Percentiles rank a stretch among this genome's conserved stretches.
Evolutionary conservation across 2,329 filamentous ascomycete genomes (phyloP).

Genomic region (Claviceps cyperi): DNA sequence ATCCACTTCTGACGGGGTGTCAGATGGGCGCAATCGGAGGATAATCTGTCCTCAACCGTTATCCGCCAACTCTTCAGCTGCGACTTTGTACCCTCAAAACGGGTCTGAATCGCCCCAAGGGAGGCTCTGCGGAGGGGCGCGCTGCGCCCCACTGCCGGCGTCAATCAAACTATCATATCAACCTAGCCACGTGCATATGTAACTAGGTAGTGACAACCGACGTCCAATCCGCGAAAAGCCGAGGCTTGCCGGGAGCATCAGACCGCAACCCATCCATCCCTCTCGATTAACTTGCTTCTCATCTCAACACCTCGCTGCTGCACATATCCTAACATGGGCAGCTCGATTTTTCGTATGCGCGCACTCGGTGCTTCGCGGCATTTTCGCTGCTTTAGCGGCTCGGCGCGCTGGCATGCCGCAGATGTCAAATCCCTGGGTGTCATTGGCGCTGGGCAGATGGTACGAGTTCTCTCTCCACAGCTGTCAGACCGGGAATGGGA

Average conservation of each 20-base stretch:
- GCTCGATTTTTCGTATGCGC: slow-evolving; percentile 23
- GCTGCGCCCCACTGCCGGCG: too few relatives aligned
- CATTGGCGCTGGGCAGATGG: slow-evolving; percentile 92
- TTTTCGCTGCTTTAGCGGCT: slow-evolving; percentile 54
- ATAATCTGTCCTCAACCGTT: too few relatives aligned
- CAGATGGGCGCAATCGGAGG: too few relatives aligned
- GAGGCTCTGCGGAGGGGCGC: too few relatives aligned
- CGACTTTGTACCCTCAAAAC: too few relatives aligned
- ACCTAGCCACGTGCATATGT: neutral
- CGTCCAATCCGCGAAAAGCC: slow-evolving; percentile 16
- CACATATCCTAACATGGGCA: slow-evolving; percentile 22
- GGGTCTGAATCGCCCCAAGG: too few relatives aligned
- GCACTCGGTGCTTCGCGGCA: slow-evolving; percentile 23
- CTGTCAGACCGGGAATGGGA: slow-evolving; percentile 2
- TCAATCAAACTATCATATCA: too few relatives aligned
- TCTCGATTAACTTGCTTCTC: neutral
- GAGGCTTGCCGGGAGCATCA: slow-evolving; percentile 26
- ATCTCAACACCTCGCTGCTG: neutral
- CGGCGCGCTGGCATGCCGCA: slow-evolving; percentile 42
- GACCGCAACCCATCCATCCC: slow-evolving; percentile 6
- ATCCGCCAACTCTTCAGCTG: too few relatives aligned
- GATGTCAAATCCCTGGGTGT: slow-evolving; percentile 83
- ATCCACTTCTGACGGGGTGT: too few relatives aligned
- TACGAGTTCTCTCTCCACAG: slow-evolving; percentile 25
- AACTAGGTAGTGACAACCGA: neutral